Base-by-base conservation (phyloP, 2,329 filamentous ascomycete species). In the Celoporthe dispersa region DNA sequence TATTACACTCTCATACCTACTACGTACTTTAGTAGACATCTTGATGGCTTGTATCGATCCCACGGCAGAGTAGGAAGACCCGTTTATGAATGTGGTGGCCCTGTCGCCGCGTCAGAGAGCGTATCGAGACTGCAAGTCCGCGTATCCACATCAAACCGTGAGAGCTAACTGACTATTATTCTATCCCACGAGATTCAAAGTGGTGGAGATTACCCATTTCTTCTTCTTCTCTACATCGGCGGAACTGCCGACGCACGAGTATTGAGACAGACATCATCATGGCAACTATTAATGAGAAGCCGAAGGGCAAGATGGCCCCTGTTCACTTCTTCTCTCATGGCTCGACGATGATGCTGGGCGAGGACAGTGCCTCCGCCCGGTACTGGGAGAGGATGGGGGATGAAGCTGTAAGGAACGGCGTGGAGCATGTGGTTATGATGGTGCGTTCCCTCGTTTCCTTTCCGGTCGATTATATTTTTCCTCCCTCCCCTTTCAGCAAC, bases 301-400 rank as follows among this genome's bases (percentile, higher is more conserved):
- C 67, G 1, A 39, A 71, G 48, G 69, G 48, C 62, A 71, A 57
- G 67, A 71, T 69, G 44, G 85, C 88, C 7, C 89, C 88, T 1
- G 87, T 91, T 0, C 86, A 90, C 76, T 88, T 91, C 79, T 91
- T 91, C 79, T 90, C 89, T 2, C 90, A 92, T 84, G 90, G 90
- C 75, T 90, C 88, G 19, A 91, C 89, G 53, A 91, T 91, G 88
- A 92, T 91, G 90, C 80, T 91, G 19, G 90, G 89, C 48, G 90
- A 91, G 75, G 85, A 90, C 74, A 87, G 85, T 19, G 77, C 81
- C 2, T 89, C 88, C 0, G 88, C 88, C 14, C 82, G 84, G 28
- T 91, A 91, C 79, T 91, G 90, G 90, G 89, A 90, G 76, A 82
- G 85, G 72, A 87, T 85, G 74, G 90, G 90, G 63, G 88, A 91